Evolutionary conservation across 2,329 filamentous ascomycete genomes (phyloP).

Genomic region (Phaeosphaeriaceae sp.): DNA sequence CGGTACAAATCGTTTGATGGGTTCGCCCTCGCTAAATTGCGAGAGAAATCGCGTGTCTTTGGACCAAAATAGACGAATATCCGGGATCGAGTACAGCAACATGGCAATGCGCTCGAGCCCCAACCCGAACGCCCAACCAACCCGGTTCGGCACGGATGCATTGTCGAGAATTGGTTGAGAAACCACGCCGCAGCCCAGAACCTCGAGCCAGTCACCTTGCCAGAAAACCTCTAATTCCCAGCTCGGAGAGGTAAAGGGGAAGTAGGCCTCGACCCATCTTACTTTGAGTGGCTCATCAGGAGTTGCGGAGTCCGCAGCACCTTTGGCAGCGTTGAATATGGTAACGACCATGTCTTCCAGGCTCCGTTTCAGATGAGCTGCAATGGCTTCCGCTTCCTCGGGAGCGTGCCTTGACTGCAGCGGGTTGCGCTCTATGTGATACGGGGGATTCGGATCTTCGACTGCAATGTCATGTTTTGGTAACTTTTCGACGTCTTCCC

Average conservation of each 20-base stretch:
- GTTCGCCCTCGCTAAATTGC: conserved; percentile 69
- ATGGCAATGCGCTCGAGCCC: conserved; percentile 96
- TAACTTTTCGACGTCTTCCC: conserved; percentile 72
- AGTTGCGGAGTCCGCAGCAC: conserved; percentile 57
- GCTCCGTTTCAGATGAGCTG: conserved; percentile 84
- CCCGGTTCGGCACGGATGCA: conserved; percentile 74
- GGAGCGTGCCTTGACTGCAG: conserved; percentile 77
- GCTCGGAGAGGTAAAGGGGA: conserved; percentile 93
- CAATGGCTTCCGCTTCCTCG: conserved; percentile 83
- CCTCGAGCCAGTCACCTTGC: conserved; percentile 93
- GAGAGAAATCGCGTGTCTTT: conserved; percentile 81
- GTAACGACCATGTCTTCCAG: conserved; percentile 89
- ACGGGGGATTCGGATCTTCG: conserved; percentile 81
- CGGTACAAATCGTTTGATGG: conserved; percentile 73
- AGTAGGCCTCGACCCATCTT: conserved; percentile 96
- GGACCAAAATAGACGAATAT: conserved; percentile 97
- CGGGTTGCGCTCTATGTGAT: conserved; percentile 81
- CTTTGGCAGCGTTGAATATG: conserved; percentile 80
- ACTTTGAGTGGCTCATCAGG: conserved; percentile 75
- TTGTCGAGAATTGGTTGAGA: conserved; percentile 81
- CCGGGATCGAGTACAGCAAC: conserved; percentile 94
- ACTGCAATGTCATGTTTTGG: conserved; percentile 78
- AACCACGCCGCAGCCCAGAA: conserved; percentile 90
- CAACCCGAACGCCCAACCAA: conserved; percentile 96
- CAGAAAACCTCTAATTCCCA: conserved; percentile 98